Evolutionary conservation across 768 basidiomycete genomes (phyloP).

Genomic region (Pisolithus orientalis): DNA sequence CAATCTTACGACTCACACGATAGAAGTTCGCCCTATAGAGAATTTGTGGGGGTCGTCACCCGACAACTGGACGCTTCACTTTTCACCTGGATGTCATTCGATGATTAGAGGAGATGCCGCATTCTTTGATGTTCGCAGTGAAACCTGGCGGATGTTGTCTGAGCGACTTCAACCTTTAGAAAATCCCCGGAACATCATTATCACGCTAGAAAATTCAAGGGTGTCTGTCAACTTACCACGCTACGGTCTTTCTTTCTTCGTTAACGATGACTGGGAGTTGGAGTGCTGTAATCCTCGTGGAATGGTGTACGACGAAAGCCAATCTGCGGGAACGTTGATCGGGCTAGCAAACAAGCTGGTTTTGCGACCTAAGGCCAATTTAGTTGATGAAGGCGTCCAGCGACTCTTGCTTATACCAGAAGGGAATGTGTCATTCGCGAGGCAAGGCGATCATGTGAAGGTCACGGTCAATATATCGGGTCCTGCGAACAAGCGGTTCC

Average conservation of each 20-base stretch:
- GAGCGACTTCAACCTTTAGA: conserved; percentile 18
- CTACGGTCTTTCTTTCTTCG: conserved; percentile 35
- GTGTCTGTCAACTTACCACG: conserved; percentile 34
- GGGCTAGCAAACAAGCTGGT: conserved; percentile 37
- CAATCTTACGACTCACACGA: conserved; percentile 12
- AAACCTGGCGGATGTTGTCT: conserved; percentile 7
- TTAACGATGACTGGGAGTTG: conserved; percentile 26
- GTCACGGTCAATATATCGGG: conserved; percentile 6
- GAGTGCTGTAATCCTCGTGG: conserved; percentile 36
- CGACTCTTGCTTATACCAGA: conserved; percentile 35
- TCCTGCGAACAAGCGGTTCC: neutral
- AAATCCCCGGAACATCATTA: conserved; percentile 11
- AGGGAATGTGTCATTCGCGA: conserved; percentile 18
- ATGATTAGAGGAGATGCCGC: neutral
- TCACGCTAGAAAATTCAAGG: neutral
- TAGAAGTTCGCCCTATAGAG: conserved; percentile 25
- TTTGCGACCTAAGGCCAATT: conserved; percentile 24
- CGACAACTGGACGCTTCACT: conserved; percentile 19
- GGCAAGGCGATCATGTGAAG: conserved; percentile 11
- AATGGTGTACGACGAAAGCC: conserved; percentile 36
- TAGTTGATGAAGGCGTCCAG: conserved; percentile 1
- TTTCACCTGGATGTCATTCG: neutral
- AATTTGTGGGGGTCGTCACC: conserved; percentile 19
- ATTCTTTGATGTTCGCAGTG: neutral
- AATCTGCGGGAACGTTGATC: conserved; percentile 36